Conservation (phyloP, 164 flowering plant genomes). For the Berberis thunbergii region DNA sequence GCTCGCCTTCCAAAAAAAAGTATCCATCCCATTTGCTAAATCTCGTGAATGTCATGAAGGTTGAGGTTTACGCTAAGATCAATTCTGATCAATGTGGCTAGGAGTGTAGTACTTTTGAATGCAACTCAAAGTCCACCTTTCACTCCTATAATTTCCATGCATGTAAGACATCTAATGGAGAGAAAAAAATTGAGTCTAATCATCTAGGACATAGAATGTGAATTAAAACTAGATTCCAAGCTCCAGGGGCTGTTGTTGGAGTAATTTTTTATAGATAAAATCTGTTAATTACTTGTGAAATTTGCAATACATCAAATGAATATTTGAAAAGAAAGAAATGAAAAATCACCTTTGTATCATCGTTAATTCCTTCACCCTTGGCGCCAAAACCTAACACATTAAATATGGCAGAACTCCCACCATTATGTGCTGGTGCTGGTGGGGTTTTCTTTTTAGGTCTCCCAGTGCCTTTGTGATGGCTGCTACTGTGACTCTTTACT, state of each 20-base stretch:
- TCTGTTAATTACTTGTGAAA: neutral
- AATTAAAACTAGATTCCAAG: no score
- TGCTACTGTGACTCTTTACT: constrained; percentile 28
- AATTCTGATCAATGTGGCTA: no score
- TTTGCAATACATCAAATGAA: neutral
- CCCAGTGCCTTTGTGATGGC: constrained; percentile 14
- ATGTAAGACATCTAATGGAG: neutral
- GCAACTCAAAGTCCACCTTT: neutral
- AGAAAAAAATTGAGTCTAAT: no score
- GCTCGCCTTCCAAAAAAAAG: no score
- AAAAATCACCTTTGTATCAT: constrained; percentile 75
- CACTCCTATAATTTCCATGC: neutral
- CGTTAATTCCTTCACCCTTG: constrained; percentile 70
- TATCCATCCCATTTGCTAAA: no score
- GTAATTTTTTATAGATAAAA: neutral
- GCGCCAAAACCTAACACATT: constrained; percentile 80
- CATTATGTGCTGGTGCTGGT: constrained; percentile 18
- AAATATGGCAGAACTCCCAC: constrained; percentile 21
- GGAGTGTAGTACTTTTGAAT: neutral
- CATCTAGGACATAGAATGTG: no score
- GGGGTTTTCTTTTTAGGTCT: constrained; percentile 25
- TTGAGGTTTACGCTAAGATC: no score
- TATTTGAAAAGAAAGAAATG: neutral
- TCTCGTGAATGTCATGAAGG: no score
- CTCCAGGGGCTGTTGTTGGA: no score